Conservation (phyloP, 345 rosid species). For the Moricandia arvensis region DNA sequence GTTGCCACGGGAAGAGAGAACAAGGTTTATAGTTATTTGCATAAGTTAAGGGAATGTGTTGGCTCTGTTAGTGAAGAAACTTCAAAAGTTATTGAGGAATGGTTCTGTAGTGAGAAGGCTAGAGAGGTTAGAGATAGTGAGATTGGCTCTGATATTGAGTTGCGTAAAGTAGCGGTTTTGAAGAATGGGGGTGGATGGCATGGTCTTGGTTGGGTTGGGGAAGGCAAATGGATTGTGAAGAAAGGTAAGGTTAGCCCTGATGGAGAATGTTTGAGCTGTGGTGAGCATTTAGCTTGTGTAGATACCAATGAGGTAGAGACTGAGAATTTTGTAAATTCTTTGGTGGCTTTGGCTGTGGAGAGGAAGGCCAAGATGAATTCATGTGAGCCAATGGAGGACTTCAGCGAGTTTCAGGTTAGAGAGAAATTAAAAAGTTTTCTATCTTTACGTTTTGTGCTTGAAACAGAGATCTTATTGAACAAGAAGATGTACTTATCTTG, state of each 20-base stretch:
- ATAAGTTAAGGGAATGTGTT: conserved; percentile 60
- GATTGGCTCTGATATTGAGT: conserved; percentile 33
- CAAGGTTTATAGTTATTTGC: conserved; percentile 72
- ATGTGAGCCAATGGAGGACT: conserved; percentile 53
- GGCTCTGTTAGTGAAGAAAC: conserved; percentile 64
- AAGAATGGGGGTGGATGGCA: conserved; percentile 96
- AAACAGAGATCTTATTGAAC: background rate
- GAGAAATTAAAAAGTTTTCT: background rate
- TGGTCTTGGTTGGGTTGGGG: conserved; percentile 87
- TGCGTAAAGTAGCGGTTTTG: conserved; percentile 44
- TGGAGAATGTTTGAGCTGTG: conserved; percentile 69
- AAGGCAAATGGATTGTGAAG: conserved; percentile 64
- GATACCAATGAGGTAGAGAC: conserved; percentile 73
- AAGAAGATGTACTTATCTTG: background rate
- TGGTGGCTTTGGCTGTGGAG: conserved; percentile 74
- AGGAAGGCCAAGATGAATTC: conserved; percentile 69
- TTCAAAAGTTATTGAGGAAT: conserved; percentile 49
- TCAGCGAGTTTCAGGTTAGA: conserved; percentile 79
- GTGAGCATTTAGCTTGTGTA: conserved; percentile 59
- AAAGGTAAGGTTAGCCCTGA: conserved; percentile 48
- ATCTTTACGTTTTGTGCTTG: background rate
- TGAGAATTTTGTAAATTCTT: conserved; percentile 56
- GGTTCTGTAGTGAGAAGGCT: conserved; percentile 51
- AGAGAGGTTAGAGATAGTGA: conserved; percentile 30
- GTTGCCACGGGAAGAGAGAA: conserved; percentile 48